Base-by-base conservation (phyloP, 192 early-diverging fungal species). In the Phycomyces nitens region DNA sequence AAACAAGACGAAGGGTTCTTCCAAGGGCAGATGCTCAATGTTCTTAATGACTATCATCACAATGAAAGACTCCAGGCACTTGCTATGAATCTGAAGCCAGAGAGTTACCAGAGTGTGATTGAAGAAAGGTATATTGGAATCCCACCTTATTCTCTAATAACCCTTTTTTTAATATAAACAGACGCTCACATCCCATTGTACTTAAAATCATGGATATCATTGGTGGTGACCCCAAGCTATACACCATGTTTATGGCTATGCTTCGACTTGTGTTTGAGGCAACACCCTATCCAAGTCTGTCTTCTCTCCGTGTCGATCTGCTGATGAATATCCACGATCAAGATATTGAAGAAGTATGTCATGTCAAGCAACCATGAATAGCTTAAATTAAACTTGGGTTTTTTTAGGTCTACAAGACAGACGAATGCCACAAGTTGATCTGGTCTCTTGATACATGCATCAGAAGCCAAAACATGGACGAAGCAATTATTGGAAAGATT, bases 361-460 rank as follows among this genome's bases (percentile, higher is more conserved):
- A 0, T 1, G n/a, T 69, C 43, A 49, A 15, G 12, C 15, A 22
- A 3, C 24, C 40, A 27, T 20, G 41, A n/a, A 50, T 43, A 5
- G 16, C 21, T 58, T n/a, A 16, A 27, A 53, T 16, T 7, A 51
- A 0, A 3, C 38, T 51, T 12, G 39, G 22, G 15, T 26, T 50
- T 47, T 14, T 18, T 26, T 73, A 84, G 78, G 77, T 84, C 42
- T 73, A 73, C n/a, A 62, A 77, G 47, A 69, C 53, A 24, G 83
- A 84, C 41, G 64, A 74, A 21, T 80, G 78, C 21, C 78, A 84
- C 55, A 70, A 75, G n/a, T 65, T 84, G 18, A 74, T 79, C 5
- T 84, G 83, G 83, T 79, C 75, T 18, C 58, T 84, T 41, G 81
- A 84, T 65, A 78, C 78, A 4, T 84, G 83, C 43, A 73, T 81